A percentile compares a stretch with the other conserved stretches of the same genome.
Evolutionary conservation across 2,329 filamentous ascomycete genomes (phyloP).

Genomic region (Mollisia scopiformis): DNA sequence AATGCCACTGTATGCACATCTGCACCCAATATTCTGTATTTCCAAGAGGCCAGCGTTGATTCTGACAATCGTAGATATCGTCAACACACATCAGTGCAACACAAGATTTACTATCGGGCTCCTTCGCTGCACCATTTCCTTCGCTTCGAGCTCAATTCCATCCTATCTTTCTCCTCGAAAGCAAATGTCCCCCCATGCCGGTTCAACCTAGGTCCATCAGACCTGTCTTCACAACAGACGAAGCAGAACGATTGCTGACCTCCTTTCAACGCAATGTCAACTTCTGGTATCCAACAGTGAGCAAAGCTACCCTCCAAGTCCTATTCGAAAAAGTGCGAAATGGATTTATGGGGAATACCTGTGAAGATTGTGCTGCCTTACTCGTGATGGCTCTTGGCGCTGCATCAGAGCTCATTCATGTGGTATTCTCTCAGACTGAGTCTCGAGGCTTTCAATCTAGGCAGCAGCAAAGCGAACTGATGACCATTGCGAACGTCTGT

Average conservation of each 20-base stretch:
- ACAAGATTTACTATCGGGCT: slow-evolving; percentile 22
- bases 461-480: slow-evolving; percentile 24
- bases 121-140: slow-evolving; percentile 23
- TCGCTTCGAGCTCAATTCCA: slow-evolving; percentile 18
- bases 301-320: slow-evolving; percentile 40
- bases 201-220: slow-evolving; percentile 41
- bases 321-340: slow-evolving; percentile 20
- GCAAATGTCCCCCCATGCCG: slow-evolving; percentile 38
- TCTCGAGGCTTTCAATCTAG: slow-evolving; percentile 19
- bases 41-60: no score
- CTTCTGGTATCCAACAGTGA: slow-evolving; percentile 57
- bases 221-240: slow-evolving; percentile 46
- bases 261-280: slow-evolving; percentile 52
- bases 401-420: slow-evolving; percentile 21
- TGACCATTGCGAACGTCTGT: slow-evolving; percentile 28
- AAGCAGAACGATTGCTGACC: slow-evolving; percentile 45
- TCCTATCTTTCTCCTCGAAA: slow-evolving; percentile 24
- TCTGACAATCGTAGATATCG: slow-evolving; percentile 10
- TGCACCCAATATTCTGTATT: neutral
- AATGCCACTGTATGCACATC: slow-evolving; percentile 19
- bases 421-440: slow-evolving; percentile 10
- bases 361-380: slow-evolving; percentile 47
- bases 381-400: slow-evolving; percentile 50
- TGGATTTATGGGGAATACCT: slow-evolving; percentile 20
- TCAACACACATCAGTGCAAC: slow-evolving; percentile 24